Conservation (phyloP, 208 protist genomes). For the Phytomonas francai region DNA sequence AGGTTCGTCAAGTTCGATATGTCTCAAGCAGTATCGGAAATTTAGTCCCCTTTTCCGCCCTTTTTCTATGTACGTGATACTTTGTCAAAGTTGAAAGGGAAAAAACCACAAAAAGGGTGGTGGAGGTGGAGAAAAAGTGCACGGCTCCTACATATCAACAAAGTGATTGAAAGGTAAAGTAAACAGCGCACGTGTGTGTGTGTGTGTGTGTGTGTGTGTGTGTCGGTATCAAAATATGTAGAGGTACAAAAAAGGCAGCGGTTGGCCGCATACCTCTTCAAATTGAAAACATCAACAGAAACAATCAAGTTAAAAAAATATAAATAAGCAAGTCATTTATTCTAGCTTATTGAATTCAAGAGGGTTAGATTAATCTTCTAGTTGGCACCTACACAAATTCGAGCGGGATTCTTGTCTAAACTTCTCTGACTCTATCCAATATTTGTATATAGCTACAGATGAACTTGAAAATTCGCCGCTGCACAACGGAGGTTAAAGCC, state of each 20-base stretch:
- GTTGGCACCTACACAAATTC: neutral
- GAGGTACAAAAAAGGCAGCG: neutral
- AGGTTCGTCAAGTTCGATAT: neutral
- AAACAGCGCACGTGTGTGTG: neutral
- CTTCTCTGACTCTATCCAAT: neutral
- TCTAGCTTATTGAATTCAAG: neutral
- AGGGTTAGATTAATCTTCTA: neutral
- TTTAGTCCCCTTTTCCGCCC: neutral
- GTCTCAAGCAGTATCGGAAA: neutral
- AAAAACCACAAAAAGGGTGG: slow-evolving; percentile 14
- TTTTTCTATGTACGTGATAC: neutral
- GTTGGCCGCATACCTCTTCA: neutral
- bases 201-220: neutral
- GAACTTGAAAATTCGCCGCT: neutral
- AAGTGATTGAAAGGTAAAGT: slow-evolving; percentile 8
- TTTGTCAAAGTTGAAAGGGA: slow-evolving; percentile 7
- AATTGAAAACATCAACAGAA: neutral
- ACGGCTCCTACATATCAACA: neutral
- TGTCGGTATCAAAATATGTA: neutral
- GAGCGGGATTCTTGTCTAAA: neutral
- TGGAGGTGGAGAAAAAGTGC: slow-evolving; percentile 13
- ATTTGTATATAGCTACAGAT: neutral
- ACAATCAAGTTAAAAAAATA: neutral
- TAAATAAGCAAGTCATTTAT: neutral
- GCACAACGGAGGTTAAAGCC: neutral